Conservation (phyloP, 208 protist species). For the Trypanosomatidae sp. region DNA sequence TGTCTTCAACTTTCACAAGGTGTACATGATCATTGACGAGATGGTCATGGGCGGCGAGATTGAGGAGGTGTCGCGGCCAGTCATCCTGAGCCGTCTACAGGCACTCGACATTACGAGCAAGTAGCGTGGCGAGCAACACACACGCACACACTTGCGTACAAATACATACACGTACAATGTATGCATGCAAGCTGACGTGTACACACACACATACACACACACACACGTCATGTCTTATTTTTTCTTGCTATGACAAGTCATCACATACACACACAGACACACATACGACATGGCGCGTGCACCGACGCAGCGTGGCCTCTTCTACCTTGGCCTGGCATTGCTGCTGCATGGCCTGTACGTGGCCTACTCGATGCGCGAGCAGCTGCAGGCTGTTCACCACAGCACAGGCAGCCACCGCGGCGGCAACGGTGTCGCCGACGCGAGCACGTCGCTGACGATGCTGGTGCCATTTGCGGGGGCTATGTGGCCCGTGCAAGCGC, state of each 20-base stretch:
- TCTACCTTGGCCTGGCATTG: constrained; percentile 41
- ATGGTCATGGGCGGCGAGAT: constrained; percentile 97
- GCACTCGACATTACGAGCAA: constrained; percentile 88
- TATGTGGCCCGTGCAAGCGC: no score
- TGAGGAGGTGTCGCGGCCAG: constrained; percentile 92
- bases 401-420: constrained; percentile 4
- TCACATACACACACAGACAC: constrained; percentile 1
- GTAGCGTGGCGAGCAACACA: constrained; percentile 1
- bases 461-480: no score
- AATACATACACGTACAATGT: background rate
- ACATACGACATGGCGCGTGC: background rate
- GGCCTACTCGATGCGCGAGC: constrained; percentile 38
- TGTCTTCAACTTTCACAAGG: constrained; percentile 99
- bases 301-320: constrained; percentile 8
- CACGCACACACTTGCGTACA: background rate
- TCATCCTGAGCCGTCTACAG: constrained; percentile 87
- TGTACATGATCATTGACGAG: constrained; percentile 98
- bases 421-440: constrained; percentile 1
- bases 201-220: background rate
- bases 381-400: constrained; percentile 53
- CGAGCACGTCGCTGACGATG: constrained; percentile 7
- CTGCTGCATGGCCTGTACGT: constrained; percentile 54
- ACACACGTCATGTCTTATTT: background rate
- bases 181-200: background rate
- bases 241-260: constrained; percentile 1